Conservation (phyloP, 2,329 filamentous ascomycete genomes). For the Colletotrichum liaoningense region DNA sequence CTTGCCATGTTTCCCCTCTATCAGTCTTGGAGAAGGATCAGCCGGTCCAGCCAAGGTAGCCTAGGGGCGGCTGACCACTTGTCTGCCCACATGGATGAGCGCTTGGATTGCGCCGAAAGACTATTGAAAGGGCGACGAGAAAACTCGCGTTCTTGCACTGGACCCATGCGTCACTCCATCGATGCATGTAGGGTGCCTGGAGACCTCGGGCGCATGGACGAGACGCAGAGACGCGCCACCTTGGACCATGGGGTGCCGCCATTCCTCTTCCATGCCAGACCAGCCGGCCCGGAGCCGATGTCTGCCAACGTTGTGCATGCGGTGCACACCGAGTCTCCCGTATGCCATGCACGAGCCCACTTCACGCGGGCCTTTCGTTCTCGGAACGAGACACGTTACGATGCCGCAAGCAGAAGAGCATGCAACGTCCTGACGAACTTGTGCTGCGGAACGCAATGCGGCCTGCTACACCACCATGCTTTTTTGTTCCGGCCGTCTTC, state of each 20-base stretch:
- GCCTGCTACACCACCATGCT: not conserved
- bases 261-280: constrained; percentile 2
- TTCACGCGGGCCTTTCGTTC: constrained; percentile 7
- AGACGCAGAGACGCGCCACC: constrained; percentile 7
- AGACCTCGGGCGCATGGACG: constrained; percentile 7
- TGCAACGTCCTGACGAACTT: not conserved
- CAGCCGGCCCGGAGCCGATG: constrained; percentile 19
- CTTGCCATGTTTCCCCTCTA: not conserved
- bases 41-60: constrained; percentile 18
- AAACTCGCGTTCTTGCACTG: not conserved
- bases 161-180: not conserved
- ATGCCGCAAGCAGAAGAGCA: not conserved
- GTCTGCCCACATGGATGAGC: constrained; percentile 16
- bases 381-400: constrained; percentile 3
- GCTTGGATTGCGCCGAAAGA: constrained; percentile 8
- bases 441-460: not conserved
- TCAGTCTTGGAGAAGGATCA: constrained; percentile 3
- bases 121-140: constrained; percentile 18
- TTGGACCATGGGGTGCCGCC: constrained; percentile 2
- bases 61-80: constrained; percentile 14
- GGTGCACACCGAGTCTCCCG: constrained; percentile 23
- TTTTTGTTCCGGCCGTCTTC: not conserved
- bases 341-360: constrained; percentile 7
- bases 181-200: not conserved
- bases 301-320: constrained; percentile 24